Conservation (phyloP, 192 early-diverging fungal species). For the Chytriomyces confervae region DNA sequence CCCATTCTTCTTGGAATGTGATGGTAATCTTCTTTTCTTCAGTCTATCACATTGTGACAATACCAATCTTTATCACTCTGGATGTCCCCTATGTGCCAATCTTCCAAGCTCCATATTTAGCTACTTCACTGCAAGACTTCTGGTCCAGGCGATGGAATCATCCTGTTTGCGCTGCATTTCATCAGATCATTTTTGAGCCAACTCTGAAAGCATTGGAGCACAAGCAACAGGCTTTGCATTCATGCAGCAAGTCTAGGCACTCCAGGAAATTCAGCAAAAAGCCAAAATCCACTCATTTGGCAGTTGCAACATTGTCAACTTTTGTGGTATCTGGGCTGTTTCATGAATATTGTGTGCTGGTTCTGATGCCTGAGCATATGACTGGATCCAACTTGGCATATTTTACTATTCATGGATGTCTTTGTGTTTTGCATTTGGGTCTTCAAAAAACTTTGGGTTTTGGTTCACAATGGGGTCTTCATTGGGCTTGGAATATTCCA, state of each 20-base stretch:
- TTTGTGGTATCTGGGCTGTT: neutral
- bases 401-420: neutral
- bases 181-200: neutral
- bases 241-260: neutral
- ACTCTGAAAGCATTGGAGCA: neutral
- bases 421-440: neutral
- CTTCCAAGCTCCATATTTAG: too few species aligned
- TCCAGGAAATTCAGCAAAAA: neutral
- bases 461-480: neutral
- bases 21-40: too few species aligned
- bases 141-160: constrained; percentile 1
- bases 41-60: too few species aligned
- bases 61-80: too few species aligned
- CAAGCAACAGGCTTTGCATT: too few species aligned
- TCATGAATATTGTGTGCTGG: neutral
- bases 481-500: too few species aligned
- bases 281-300: neutral
- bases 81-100: too few species aligned
- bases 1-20: too few species aligned
- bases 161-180: neutral
- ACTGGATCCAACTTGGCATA: neutral
- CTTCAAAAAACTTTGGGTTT: neutral
- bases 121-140: too few species aligned
- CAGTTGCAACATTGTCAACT: neutral
- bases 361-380: neutral